phyloP scores from a whole-genome alignment of 176 grass and related monocot genomes.

The Avena sativa region DNA sequence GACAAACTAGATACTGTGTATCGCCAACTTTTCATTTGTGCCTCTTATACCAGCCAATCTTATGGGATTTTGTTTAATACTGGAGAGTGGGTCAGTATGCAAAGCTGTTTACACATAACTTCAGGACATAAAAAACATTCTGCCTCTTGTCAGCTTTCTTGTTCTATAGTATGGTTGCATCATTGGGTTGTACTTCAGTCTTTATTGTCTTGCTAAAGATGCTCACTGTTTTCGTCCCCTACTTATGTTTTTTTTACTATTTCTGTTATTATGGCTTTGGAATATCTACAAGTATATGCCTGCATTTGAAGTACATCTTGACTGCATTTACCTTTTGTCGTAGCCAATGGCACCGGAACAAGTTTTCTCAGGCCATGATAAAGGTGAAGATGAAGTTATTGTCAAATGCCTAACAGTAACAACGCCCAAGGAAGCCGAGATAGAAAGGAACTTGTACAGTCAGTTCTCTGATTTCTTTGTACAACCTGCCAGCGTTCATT shows the following conservation, averaged over 20 bases:
- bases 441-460: background rate
- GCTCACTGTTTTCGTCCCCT: background rate
- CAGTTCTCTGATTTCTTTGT: background rate
- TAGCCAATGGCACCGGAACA: conserved; percentile 78
- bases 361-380: conserved; percentile 77
- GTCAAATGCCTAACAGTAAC: too few relatives aligned
- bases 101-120: background rate
- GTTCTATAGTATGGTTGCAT: conserved; percentile 15
- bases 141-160: background rate
- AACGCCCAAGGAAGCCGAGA: background rate
- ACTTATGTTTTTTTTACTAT: conserved; percentile 12
- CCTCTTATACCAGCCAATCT: background rate
- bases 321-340: background rate
- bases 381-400: conserved; percentile 71
- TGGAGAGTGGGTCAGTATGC: background rate
- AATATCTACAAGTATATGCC: background rate
- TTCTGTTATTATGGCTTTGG: background rate
- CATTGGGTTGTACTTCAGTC: background rate
- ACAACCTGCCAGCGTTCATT: background rate
- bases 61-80: background rate
- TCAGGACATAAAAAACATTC: background rate
- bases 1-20: background rate
- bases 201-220: background rate
- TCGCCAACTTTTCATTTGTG: background rate
- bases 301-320: conserved; percentile 32